These are phyloP conservation scores for Fusarium sp. DNA, from an alignment of 2,329 filamentous ascomycete species.

Conservation along the genomic window DNA sequence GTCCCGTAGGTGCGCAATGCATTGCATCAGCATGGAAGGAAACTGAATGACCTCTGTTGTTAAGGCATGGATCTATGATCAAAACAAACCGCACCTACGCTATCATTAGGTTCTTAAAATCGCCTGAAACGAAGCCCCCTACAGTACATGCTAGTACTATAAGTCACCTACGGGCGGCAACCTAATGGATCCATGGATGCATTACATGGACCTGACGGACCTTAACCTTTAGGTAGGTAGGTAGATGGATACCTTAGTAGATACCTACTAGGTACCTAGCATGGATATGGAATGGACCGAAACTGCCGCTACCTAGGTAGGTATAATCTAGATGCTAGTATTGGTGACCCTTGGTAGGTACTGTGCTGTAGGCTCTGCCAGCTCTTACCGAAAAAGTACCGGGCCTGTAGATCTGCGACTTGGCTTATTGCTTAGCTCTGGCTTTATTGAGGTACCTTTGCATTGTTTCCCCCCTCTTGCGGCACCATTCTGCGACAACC, in stretches of 20 bases:
- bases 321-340: neutral
- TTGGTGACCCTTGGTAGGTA: conserved; percentile 2
- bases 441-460: neutral
- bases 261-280: neutral
- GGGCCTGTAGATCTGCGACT: conserved; percentile 45
- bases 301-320: too few relatives aligned
- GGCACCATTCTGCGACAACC: conserved; percentile 32
- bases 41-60: neutral
- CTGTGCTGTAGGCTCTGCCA: neutral
- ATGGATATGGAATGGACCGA: conserved; percentile 27
- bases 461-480: conserved; percentile 10
- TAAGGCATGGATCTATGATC: neutral
- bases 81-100: conserved; percentile 34
- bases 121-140: conserved; percentile 39
- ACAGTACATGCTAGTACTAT: neutral
- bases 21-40: conserved; percentile 30
- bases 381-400: conserved; percentile 28
- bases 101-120: conserved; percentile 7
- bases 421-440: conserved; percentile 46
- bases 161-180: neutral
- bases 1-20: conserved; percentile 12
- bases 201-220: neutral
- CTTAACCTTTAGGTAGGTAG: neutral
- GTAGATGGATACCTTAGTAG: neutral
- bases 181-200: neutral